These are phyloP conservation scores for Arthroderma sp. DNA, from an alignment of 2,329 filamentous ascomycete genomes.

Conservation along the genomic window DNA sequence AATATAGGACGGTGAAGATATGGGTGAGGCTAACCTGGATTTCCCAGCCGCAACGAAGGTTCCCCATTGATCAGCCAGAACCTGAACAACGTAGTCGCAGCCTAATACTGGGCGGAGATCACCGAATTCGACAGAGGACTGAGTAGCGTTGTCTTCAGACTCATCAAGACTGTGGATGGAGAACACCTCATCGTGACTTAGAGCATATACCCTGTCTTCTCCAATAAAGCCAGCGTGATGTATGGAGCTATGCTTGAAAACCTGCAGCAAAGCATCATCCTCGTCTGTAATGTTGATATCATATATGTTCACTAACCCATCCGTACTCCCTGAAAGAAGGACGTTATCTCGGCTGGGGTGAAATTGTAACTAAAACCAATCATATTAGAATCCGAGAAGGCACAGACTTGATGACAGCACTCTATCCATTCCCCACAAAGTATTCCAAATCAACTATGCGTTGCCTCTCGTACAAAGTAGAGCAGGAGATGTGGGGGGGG, in stretches of 20 bases:
- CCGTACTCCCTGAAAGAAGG: constrained; percentile 48
- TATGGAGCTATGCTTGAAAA: constrained; percentile 50
- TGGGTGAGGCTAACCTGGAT: constrained; percentile 28
- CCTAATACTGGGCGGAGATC: constrained; percentile 42
- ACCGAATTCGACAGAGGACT: constrained; percentile 37
- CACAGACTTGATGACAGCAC: no score
- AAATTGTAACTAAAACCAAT: constrained; percentile 30
- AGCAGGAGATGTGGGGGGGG: not conserved
- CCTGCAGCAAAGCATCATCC: constrained; percentile 49
- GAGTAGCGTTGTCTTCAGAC: constrained; percentile 30
- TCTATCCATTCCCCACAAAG: no score
- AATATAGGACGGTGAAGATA: no score
- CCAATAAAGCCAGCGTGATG: constrained; percentile 49
- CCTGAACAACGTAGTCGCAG: constrained; percentile 47
- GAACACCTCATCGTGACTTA: constrained; percentile 50
- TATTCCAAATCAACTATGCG: no score
- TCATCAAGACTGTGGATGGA: constrained; percentile 39
- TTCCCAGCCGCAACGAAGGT: constrained; percentile 36
- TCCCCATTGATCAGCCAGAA: constrained; percentile 33
- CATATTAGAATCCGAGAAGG: no score
- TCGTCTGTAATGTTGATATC: constrained; percentile 44
- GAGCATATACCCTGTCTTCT: constrained; percentile 39
- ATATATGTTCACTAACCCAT: constrained; percentile 50
- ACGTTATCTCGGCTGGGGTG: constrained; percentile 40
- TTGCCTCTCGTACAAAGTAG: not conserved